phyloP scores from a whole-genome alignment of 306 rosid species.

The Prinsepia uniflora region DNA sequence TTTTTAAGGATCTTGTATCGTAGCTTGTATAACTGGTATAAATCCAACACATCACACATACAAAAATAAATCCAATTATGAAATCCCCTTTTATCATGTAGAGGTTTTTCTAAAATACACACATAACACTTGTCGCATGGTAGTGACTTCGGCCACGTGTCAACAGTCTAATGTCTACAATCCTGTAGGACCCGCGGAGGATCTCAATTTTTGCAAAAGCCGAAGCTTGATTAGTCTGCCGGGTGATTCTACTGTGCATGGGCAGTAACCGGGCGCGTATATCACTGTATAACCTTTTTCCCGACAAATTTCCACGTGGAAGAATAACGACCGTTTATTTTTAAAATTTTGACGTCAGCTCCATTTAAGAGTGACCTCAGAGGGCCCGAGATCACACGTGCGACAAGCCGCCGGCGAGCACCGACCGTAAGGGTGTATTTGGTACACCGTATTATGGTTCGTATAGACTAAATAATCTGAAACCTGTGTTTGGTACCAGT shows the following conservation, averaged over 20 bases:
- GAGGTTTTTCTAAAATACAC: no score
- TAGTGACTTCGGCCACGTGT: no score
- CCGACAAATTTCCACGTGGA: background rate
- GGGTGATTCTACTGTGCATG: background rate
- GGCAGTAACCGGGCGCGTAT: background rate
- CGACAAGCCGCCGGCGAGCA: slow-evolving; percentile 25
- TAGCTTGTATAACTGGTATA: no score
- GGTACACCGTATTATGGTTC: no score
- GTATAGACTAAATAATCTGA: no score
- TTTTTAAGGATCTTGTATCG: no score
- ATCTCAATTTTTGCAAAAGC: background rate
- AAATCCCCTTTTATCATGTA: no score
- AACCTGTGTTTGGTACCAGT: no score
- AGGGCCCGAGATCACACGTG: background rate
- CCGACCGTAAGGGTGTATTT: no score
- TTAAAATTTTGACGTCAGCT: background rate
- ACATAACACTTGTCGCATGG: no score
- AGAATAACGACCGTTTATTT: background rate
- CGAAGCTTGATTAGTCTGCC: background rate
- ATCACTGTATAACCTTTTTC: background rate
- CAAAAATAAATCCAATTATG: no score
- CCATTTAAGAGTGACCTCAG: background rate
- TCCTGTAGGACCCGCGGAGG: background rate
- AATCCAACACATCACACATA: no score
- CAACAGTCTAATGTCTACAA: background rate